Base-by-base conservation (phyloP, 495 filamentous ascomycete species). In the Penicillium lagena region DNA sequence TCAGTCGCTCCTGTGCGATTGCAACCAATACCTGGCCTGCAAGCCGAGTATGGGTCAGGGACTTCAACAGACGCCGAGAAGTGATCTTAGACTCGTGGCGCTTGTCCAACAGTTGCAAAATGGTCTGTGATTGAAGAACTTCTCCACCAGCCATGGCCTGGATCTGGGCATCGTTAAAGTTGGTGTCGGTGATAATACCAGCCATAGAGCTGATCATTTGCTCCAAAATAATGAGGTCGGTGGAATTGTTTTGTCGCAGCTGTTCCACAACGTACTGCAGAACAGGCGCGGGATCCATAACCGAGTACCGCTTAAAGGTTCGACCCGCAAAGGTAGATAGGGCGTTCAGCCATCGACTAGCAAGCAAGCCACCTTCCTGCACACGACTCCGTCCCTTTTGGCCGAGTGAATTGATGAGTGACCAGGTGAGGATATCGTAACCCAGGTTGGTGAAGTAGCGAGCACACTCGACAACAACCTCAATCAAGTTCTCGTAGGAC, bases 381-480 rank as follows among this genome's bases (percentile, higher is more conserved):
- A 87, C 84, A 43, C 89, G 78, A 46, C 84, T 85, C 52, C 88
- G 75, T 47, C 81, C 78, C 55, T 86, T 77, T 45, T 84, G 82
- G 40, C 88, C 83, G 35, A 91, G 72, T 0, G 84, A 81, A 55
- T 80, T 89, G 60, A 95, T 73, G n/a, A 94, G 73, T 33, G 81
- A 80, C 86, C 90, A 95, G 29, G 88, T 86, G 42, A 96, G 74
- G 34, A 96, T 86, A 59, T 99, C 94, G 56, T 95, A 96, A 1
- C 83, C 91, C 27, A 97, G 75, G 42, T 86, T 80, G 1, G 91
- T 95, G 56, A 96, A 96, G 54, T 96, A 95, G 50, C 86, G 83
- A 29, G 86, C 89, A 55, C 89, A 96, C 59, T 95, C 88, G 28
- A 96, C 89, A 40, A 99, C 85, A 8, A 85, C 85, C 45, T 95